Evolutionary conservation across 1,284 basidiomycete genomes (phyloP).

Genomic region (Neolentinus lepideus): DNA sequence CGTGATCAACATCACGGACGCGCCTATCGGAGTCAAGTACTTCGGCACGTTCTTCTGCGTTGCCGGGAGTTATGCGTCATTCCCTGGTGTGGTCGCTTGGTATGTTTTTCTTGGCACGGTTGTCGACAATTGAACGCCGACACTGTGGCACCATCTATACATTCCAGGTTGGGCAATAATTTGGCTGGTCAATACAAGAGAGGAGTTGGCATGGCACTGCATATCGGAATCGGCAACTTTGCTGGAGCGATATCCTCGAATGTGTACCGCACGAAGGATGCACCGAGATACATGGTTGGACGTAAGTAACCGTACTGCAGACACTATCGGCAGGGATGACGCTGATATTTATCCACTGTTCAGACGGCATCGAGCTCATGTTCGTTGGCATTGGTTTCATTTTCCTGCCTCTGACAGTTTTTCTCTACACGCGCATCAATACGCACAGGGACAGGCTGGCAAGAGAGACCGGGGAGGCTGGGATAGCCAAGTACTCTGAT

Average conservation of each 20-base stretch:
- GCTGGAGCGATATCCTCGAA: conserved; percentile 49
- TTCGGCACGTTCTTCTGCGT: conserved; percentile 63
- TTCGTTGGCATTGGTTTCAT: conserved; percentile 61
- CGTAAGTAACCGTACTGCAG: conserved; percentile 39
- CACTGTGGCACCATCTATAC: background rate
- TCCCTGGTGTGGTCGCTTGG: conserved; percentile 65
- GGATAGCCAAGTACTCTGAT: conserved; percentile 25
- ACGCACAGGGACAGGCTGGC: conserved; percentile 28
- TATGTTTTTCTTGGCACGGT: conserved; percentile 24
- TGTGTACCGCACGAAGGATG: conserved; percentile 51
- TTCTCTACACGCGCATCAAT: conserved; percentile 52
- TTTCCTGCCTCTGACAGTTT: conserved; percentile 36
- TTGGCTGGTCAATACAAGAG: conserved; percentile 60
- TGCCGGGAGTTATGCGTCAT: conserved; percentile 49
- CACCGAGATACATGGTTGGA: conserved; percentile 53
- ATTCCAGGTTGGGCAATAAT: conserved; percentile 48
- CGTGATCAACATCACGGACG: conserved; percentile 54
- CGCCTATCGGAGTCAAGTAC: conserved; percentile 47
- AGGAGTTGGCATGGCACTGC: conserved; percentile 52
- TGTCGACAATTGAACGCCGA: too few species aligned
- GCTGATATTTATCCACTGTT: too few species aligned
- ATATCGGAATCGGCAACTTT: conserved; percentile 51
- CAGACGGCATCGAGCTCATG: conserved; percentile 65
- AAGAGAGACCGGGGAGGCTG: conserved; percentile 23
- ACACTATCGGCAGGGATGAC: too few species aligned